These are phyloP conservation scores for Sporisorium exsertum DNA, from an alignment of 1,284 basidiomycete species.

Conservation along the genomic window DNA sequence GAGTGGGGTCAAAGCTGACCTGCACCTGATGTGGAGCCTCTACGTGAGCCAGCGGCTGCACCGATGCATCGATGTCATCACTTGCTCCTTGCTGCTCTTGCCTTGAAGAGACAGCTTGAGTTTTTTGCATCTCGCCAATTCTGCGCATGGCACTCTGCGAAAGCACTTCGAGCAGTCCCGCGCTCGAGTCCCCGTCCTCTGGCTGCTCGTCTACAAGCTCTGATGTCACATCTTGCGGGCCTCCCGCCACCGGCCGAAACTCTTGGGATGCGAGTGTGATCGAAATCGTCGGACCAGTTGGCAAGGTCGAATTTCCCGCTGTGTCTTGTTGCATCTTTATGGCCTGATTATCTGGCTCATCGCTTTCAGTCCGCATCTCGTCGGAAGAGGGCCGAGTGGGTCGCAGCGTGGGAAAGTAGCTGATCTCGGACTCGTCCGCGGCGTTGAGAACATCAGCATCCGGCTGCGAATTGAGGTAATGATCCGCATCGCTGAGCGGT, in stretches of 20 bases:
- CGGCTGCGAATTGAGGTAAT: slow-evolving; percentile 31
- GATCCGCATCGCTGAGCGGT: slow-evolving; percentile 28
- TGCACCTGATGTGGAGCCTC: slow-evolving; percentile 8
- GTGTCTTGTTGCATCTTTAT: neutral
- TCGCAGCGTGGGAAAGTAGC: slow-evolving; percentile 38
- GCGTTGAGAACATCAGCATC: slow-evolving; percentile 5
- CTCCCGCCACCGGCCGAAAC: neutral
- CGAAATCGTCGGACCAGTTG: neutral
- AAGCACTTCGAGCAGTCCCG: slow-evolving; percentile 32
- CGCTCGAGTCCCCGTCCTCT: slow-evolving; percentile 18
- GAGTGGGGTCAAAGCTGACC: slow-evolving; percentile 14
- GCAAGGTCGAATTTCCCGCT: neutral
- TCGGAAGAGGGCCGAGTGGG: neutral
- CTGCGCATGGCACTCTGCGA: slow-evolving; percentile 36
- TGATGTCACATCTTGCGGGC: neutral
- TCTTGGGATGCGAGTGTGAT: neutral
- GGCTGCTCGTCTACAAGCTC: neutral
- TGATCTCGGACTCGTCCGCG: slow-evolving; percentile 43
- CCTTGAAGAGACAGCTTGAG: neutral
- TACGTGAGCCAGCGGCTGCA: too few species aligned
- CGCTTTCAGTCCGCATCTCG: neutral
- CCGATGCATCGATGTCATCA: neutral
- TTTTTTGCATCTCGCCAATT: neutral
- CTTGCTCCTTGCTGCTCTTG: neutral
- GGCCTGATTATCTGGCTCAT: neutral